A percentile compares a stretch with the other conserved stretches of the same genome.
phyloP scores from a whole-genome alignment of 1,284 basidiomycete species.

The Pseudozyma sp. region DNA sequence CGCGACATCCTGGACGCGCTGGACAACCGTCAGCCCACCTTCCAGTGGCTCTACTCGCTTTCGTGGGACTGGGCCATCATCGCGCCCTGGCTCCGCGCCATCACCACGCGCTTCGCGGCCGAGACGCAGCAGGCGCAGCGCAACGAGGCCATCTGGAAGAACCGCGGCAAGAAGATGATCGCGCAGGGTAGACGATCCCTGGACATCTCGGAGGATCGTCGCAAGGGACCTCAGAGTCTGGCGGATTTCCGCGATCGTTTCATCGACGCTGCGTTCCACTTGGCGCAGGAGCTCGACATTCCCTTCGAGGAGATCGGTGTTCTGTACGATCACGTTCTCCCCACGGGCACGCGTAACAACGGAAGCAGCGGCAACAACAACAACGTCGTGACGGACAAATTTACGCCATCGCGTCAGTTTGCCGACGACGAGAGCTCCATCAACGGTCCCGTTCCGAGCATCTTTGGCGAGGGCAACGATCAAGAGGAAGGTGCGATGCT shows the following conservation, averaged over 20 bases:
- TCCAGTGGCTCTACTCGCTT: slow-evolving; percentile 73
- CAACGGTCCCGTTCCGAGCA: slow-evolving; percentile 52
- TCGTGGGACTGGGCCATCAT: slow-evolving; percentile 72
- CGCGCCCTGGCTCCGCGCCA: slow-evolving; percentile 70
- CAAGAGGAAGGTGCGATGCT: slow-evolving; percentile 71
- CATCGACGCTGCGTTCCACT: slow-evolving; percentile 71
- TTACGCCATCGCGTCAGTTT: slow-evolving; percentile 40
- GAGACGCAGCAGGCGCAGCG: slow-evolving; percentile 38
- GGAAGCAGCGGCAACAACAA: slow-evolving; percentile 11
- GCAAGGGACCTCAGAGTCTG: slow-evolving; percentile 51
- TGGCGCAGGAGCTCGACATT: slow-evolving; percentile 71
- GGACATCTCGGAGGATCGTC: slow-evolving; percentile 39
- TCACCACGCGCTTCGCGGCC: slow-evolving; percentile 64
- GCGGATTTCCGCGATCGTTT: slow-evolving; percentile 71
- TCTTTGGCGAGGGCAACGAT: slow-evolving; percentile 59
- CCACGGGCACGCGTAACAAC: slow-evolving; percentile 69
- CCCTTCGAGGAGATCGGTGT: slow-evolving; percentile 74
- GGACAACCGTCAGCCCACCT: slow-evolving; percentile 71
- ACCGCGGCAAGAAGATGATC: slow-evolving; percentile 47
- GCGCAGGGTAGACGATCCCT: slow-evolving; percentile 56
- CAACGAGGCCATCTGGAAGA: slow-evolving; percentile 57
- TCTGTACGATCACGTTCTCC: slow-evolving; percentile 73
- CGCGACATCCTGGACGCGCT: slow-evolving; percentile 71
- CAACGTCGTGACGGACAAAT: slow-evolving; percentile 32
- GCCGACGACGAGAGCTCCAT: slow-evolving; percentile 61